Percentiles rank a stretch among this genome's conserved stretches.
Conservation (phyloP, 345 rosid species). For the Angophora floribunda region DNA sequence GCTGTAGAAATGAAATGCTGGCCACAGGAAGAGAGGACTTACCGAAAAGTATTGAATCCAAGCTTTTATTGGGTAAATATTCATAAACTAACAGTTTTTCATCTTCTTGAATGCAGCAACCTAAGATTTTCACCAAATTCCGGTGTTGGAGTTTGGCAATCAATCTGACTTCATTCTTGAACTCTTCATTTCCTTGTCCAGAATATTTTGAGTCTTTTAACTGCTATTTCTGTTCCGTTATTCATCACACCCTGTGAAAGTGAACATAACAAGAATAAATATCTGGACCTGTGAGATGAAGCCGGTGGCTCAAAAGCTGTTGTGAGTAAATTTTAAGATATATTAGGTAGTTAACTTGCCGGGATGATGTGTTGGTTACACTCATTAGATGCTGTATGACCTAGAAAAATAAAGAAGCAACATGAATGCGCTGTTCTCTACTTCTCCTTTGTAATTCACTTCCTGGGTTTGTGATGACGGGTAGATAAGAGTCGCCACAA, state of each 20-base stretch:
- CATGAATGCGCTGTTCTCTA: background rate
- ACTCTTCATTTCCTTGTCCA: conserved; percentile 16
- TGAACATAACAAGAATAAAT: background rate
- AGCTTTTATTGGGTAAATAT: conserved; percentile 26
- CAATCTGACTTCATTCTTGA: conserved; percentile 21
- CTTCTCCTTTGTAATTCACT: background rate
- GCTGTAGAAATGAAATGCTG: background rate
- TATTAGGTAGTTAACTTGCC: background rate
- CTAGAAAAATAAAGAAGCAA: background rate
- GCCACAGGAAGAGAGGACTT: background rate
- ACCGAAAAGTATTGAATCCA: conserved; percentile 25
- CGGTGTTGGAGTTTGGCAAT: conserved; percentile 53
- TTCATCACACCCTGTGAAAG: conserved; percentile 9
- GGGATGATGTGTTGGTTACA: background rate
- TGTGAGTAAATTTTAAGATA: background rate
- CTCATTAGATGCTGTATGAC: background rate
- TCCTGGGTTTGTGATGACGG: background rate
- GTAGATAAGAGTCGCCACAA: background rate
- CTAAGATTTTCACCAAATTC: conserved; percentile 55
- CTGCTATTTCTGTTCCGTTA: conserved; percentile 12
- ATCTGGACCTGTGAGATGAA: conserved; percentile 1
- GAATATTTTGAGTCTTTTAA: conserved; percentile 16
- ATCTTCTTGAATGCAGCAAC: conserved; percentile 42
- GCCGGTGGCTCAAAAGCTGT: conserved; percentile 1
- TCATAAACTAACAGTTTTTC: conserved; percentile 60